These are phyloP conservation scores for Clitoria ternatea DNA, from an alignment of 306 rosid species.

Conservation along the genomic window DNA sequence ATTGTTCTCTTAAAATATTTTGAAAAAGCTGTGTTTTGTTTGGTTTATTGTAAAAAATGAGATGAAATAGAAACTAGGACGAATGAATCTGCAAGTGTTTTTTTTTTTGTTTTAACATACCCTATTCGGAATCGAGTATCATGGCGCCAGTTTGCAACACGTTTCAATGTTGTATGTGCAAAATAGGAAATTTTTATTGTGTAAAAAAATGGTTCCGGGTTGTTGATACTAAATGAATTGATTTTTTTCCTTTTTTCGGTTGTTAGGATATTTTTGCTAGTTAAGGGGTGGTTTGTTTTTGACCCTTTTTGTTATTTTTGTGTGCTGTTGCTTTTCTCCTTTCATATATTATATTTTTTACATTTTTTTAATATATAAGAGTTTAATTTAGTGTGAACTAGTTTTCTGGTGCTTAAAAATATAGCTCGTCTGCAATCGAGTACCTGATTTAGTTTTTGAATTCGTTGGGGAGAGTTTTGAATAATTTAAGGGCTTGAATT, in stretches of 20 bases:
- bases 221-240: neutral
- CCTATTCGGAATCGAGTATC: too few relatives aligned
- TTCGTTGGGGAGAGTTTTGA: neutral
- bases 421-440: neutral
- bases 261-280: neutral
- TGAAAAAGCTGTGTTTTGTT: conserved; percentile 2
- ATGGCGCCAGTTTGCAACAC: too few relatives aligned
- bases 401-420: neutral
- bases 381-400: neutral
- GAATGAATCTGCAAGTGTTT: conserved; percentile 25
- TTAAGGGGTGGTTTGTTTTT: neutral
- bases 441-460: neutral
- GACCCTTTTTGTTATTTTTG: neutral
- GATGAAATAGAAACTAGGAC: neutral
- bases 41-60: conserved; percentile 11
- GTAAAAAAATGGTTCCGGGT: neutral
- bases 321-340: neutral
- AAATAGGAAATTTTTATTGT: neutral
- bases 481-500: neutral
- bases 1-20: neutral
- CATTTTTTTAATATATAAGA: neutral
- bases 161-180: neutral
- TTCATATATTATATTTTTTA: neutral
- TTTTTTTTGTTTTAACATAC: too few relatives aligned
- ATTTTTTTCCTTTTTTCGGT: neutral